phyloP scores from a whole-genome alignment of 805 yeast species.

The Komagataella phaffii region DNA sequence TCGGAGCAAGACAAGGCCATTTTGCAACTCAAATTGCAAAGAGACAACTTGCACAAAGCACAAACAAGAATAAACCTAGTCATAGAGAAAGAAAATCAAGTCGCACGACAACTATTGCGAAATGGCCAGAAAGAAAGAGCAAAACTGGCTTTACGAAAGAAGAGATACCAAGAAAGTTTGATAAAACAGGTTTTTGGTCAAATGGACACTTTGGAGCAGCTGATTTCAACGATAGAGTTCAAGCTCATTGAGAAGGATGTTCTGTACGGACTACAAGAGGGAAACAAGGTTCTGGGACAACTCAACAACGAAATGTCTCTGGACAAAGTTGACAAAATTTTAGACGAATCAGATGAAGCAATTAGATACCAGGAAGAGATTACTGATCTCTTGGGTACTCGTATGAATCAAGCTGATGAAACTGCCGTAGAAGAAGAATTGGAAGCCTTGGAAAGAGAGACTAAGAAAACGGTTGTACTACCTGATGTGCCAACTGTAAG shows the following conservation, averaged over 20 bases:
- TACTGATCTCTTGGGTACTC: slow-evolving; percentile 33
- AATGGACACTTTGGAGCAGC: slow-evolving; percentile 62
- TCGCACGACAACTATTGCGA: slow-evolving; percentile 43
- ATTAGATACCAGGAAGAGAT: slow-evolving; percentile 66
- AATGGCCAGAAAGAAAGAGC: slow-evolving; percentile 47
- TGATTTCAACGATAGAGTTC: slow-evolving; percentile 75
- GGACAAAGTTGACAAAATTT: slow-evolving; percentile 64
- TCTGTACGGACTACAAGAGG: slow-evolving; percentile 64
- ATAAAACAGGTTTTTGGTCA: slow-evolving; percentile 64
- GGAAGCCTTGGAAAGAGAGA: slow-evolving; percentile 33
- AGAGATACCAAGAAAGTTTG: slow-evolving; percentile 72
- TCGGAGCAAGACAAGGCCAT: slow-evolving; percentile 82
- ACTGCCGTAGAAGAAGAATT: slow-evolving; percentile 58
- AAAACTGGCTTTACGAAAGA: slow-evolving; percentile 54
- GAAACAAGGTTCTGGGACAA: slow-evolving; percentile 62
- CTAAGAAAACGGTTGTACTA: slow-evolving; percentile 9
- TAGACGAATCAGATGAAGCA: slow-evolving; percentile 82
- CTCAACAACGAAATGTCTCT: slow-evolving; percentile 69
- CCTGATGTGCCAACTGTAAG: slow-evolving; percentile 18
- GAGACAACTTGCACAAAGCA: slow-evolving; percentile 74
- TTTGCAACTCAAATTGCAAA: slow-evolving; percentile 72
- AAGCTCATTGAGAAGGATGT: slow-evolving; percentile 83
- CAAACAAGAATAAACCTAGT: slow-evolving; percentile 44
- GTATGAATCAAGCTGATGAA: slow-evolving; percentile 32
- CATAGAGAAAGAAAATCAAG: slow-evolving; percentile 43